Base-by-base conservation (phyloP, 192 early-diverging fungal genomes). In the Coemansia sp. region DNA sequence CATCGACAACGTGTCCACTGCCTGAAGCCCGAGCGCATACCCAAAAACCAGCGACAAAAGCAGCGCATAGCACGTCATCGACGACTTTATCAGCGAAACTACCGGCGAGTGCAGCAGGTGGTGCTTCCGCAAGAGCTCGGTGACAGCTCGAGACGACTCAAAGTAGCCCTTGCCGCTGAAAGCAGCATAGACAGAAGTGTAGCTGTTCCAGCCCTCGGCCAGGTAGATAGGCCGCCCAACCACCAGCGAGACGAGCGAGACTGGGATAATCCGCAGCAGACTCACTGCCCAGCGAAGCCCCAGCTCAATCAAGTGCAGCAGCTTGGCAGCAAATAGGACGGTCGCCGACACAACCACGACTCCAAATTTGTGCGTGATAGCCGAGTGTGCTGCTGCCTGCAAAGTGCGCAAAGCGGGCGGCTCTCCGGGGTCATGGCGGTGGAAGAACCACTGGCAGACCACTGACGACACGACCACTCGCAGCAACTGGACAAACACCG, bases 361-460 rank as follows among this genome's bases (percentile, higher is more conserved):
- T 12, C 79, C 79, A 22, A 82, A 53, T 59, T 82, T 73, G 20
- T 54, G 46, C 9, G 79, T 73, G 29, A 82, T 27, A 10, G 79
- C 79, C 35, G 79, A 76, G 4, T 73, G 35, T 15, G 67, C 61
- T 2, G 79, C 58, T 14, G 79, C 79, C 60, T 82, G 79, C 31
- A 82, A 42, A 19, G 79, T 82, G 22, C 70, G 79, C 64, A 82
- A 41, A 2, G 64, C 66, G 36, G 67, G 65, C 10, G 79, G 79
- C 60, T 82, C 79, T 27, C 49, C 40, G 11, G 79, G 79, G 32
- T 82, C 79, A 10, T 76, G 73, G 7, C 79, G 65, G 51, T 82
- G 79, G 40, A 82, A 82, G 54, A 76, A 82, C 79, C 79, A 82
- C 41, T 82, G 79, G 60, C 79, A 69, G 2, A 82, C 70, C 5